Conservation (phyloP, 306 rosid genomes). For the Lotus japonicus region DNA sequence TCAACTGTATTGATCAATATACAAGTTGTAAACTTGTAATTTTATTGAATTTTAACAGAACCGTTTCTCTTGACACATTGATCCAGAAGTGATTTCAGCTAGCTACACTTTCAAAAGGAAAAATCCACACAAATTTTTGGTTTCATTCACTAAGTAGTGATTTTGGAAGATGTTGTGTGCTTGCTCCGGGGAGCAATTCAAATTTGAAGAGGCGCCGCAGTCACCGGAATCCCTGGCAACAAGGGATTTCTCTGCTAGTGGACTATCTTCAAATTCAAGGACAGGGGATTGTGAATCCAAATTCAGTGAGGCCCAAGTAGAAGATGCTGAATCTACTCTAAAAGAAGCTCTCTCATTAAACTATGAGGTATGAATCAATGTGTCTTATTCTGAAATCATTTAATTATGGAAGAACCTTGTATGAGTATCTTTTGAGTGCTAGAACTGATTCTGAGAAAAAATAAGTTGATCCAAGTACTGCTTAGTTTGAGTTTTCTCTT, state of each 20-base stretch:
- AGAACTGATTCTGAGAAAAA: too few species aligned
- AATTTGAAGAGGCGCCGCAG: conserved; percentile 87
- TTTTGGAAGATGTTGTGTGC: conserved; percentile 84
- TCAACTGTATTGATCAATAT: background rate
- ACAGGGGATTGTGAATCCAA: conserved; percentile 82
- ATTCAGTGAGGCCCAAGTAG: conserved; percentile 75
- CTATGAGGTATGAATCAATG: conserved; percentile 57
- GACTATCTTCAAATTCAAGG: conserved; percentile 82
- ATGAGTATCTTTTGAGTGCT: too few species aligned
- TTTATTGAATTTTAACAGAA: background rate
- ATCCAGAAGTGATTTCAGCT: conserved; percentile 26
- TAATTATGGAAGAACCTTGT: too few species aligned
- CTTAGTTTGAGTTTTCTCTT: background rate
- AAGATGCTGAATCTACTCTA: conserved; percentile 87
- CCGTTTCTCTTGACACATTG: conserved; percentile 1
- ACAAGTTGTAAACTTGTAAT: too few species aligned
- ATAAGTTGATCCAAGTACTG: too few species aligned
- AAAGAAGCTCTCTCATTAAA: conserved; percentile 88
- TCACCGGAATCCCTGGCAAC: conserved; percentile 95
- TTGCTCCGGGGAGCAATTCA: conserved; percentile 92
- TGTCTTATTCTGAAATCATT: background rate
- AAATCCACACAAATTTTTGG: conserved; percentile 16
- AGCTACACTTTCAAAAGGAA: conserved; percentile 13
- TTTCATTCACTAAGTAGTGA: too few species aligned
- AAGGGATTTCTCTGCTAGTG: conserved; percentile 92